These are phyloP conservation scores for Lentinula guzmanii DNA, from an alignment of 768 basidiomycete species.

Conservation along the genomic window DNA sequence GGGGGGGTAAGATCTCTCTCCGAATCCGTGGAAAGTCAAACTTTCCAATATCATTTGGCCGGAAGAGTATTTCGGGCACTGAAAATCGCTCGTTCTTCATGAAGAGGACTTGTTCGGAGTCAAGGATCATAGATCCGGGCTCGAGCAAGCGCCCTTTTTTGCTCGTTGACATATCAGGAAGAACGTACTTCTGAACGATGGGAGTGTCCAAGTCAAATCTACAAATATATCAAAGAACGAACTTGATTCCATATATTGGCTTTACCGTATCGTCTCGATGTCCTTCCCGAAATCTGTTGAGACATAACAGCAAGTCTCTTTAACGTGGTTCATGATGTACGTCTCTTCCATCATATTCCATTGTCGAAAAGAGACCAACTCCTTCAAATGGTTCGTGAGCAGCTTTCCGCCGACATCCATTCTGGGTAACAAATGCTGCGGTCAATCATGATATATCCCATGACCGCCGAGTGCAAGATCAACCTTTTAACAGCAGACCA, in stretches of 20 bases:
- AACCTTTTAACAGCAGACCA: constrained; percentile 80
- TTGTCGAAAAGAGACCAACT: constrained; percentile 89
- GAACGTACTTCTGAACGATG: constrained; percentile 83
- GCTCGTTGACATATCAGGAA: constrained; percentile 80
- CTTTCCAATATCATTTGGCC: constrained; percentile 84
- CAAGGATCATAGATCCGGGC: constrained; percentile 44
- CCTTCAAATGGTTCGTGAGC: constrained; percentile 91
- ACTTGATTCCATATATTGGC: not conserved
- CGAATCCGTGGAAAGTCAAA: constrained; percentile 11
- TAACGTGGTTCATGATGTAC: constrained; percentile 87
- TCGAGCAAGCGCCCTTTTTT: constrained; percentile 51
- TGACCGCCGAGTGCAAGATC: constrained; percentile 6
- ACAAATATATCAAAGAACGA: not conserved
- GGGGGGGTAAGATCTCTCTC: not conserved
- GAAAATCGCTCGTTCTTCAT: constrained; percentile 92
- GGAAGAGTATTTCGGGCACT: constrained; percentile 90
- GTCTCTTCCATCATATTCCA: constrained; percentile 99
- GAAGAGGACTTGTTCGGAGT: constrained; percentile 64
- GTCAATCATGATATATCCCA: constrained; percentile 8
- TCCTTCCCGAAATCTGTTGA: constrained; percentile 67
- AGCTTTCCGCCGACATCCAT: constrained; percentile 95
- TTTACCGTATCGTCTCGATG: constrained; percentile 75
- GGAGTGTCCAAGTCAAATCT: constrained; percentile 57
- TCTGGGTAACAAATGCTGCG: constrained; percentile 34
- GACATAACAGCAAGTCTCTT: constrained; percentile 88